These are phyloP conservation scores for Monosporozyma servazzii DNA, from an alignment of 805 yeast species.

Conservation along the genomic window DNA sequence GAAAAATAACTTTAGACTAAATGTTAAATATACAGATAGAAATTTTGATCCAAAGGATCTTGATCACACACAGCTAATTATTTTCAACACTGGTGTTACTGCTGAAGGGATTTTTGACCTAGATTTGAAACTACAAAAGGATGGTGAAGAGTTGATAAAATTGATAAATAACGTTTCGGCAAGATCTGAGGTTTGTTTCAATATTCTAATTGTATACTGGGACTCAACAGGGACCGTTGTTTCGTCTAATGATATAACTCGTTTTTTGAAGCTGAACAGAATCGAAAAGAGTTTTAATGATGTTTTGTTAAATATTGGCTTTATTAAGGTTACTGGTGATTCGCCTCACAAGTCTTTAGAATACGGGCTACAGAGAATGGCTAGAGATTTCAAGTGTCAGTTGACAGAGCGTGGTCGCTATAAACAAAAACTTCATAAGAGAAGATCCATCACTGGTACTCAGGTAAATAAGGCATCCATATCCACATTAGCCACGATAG, in stretches of 20 bases:
- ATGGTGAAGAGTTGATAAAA: conserved; percentile 29
- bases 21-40: conserved; percentile 17
- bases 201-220: conserved; percentile 33
- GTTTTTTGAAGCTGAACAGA: conserved; percentile 18
- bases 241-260: conserved; percentile 9
- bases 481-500: conserved; percentile 12
- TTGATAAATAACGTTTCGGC: conserved; percentile 29
- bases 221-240: conserved; percentile 29
- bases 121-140: conserved; percentile 28
- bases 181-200: conserved; percentile 29
- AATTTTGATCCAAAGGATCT: conserved; percentile 20
- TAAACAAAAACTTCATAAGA: conserved; percentile 13
- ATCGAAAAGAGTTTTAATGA: conserved; percentile 27
- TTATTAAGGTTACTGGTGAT: conserved; percentile 23
- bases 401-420: conserved; percentile 31
- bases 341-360: conserved; percentile 26
- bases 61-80: conserved; percentile 27
- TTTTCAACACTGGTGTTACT: conserved; percentile 34
- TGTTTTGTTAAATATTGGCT: conserved; percentile 21
- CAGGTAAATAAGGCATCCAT: conserved; percentile 4
- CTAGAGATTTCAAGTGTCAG: conserved; percentile 19
- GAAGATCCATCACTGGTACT: conserved; percentile 13
- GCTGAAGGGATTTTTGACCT: conserved; percentile 26
- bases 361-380: conserved; percentile 20
- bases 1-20: conserved; percentile 7